These are phyloP conservation scores for Candida oleophila DNA, from an alignment of 805 yeast species.

Conservation along the genomic window DNA sequence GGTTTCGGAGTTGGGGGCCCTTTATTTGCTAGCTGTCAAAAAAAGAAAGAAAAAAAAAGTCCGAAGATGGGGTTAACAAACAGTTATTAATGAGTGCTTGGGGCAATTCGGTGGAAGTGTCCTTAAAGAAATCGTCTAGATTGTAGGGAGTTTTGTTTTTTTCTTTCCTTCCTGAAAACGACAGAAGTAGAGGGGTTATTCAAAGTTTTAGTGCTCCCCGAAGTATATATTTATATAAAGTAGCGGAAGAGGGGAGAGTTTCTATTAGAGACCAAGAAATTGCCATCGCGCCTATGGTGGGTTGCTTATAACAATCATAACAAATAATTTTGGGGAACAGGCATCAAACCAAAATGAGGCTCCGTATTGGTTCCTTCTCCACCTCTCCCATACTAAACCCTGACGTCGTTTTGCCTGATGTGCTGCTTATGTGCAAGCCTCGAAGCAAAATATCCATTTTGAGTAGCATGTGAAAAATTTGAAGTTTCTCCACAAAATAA, in stretches of 20 bases:
- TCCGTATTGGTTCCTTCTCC: not conserved
- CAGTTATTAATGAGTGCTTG: too few relatives aligned
- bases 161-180: too few relatives aligned
- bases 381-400: not conserved
- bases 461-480: not conserved
- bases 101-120: too few relatives aligned
- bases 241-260: not conserved
- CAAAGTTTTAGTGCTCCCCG: not conserved
- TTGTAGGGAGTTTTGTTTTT: too few relatives aligned
- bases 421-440: not conserved
- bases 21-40: too few relatives aligned
- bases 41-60: too few relatives aligned
- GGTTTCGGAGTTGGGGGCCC: too few relatives aligned
- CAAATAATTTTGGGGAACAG: not conserved
- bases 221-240: too few relatives aligned
- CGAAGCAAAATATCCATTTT: not conserved
- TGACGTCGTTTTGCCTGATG: not conserved
- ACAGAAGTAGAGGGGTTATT: too few relatives aligned
- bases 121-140: too few relatives aligned
- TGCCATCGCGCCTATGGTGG: not conserved
- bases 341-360: not conserved
- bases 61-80: too few relatives aligned
- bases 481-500: not conserved
- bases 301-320: not conserved
- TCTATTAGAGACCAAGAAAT: not conserved